phyloP scores from a whole-genome alignment of 2,329 filamentous ascomycete species.

The Fusarium mangiferae region DNA sequence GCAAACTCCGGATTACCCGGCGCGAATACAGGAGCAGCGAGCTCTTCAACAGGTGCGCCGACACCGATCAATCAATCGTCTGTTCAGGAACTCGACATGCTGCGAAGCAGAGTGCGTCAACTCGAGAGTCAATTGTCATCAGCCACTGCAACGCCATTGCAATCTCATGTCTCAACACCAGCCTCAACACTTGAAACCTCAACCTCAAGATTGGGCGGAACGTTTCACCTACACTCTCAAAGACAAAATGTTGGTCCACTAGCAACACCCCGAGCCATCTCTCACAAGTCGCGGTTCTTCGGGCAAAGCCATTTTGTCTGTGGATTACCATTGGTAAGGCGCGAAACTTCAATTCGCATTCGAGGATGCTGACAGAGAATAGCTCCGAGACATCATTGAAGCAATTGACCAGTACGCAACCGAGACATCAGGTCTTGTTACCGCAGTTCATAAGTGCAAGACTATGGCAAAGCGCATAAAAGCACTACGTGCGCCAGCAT shows the following conservation, averaged over 20 bases:
- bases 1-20: background rate
- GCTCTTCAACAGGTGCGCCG: background rate
- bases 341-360: fast-evolving
- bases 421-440: slow-evolving; percentile 50
- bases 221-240: slow-evolving; percentile 56
- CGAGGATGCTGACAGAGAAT: background rate
- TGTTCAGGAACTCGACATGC: slow-evolving; percentile 25
- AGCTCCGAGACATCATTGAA: slow-evolving; percentile 58
- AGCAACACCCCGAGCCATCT: slow-evolving; percentile 54
- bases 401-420: slow-evolving; percentile 54
- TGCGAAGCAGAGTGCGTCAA: slow-evolving; percentile 22
- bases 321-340: slow-evolving; percentile 56
- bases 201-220: slow-evolving; percentile 52
- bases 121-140: slow-evolving; percentile 25
- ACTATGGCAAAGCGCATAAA: slow-evolving; percentile 64
- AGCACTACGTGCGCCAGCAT: slow-evolving; percentile 56
- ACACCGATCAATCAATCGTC: slow-evolving; percentile 1
- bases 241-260: slow-evolving; percentile 43
- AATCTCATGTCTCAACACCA: background rate
- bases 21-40: background rate
- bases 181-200: slow-evolving; percentile 46
- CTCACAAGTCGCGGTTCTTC: slow-evolving; percentile 66
- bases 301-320: slow-evolving; percentile 69
- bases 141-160: background rate
- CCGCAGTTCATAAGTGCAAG: slow-evolving; percentile 62